These are phyloP conservation scores for Elsinoe australis DNA, from an alignment of 2,329 filamentous ascomycete genomes.

Conservation along the genomic window DNA sequence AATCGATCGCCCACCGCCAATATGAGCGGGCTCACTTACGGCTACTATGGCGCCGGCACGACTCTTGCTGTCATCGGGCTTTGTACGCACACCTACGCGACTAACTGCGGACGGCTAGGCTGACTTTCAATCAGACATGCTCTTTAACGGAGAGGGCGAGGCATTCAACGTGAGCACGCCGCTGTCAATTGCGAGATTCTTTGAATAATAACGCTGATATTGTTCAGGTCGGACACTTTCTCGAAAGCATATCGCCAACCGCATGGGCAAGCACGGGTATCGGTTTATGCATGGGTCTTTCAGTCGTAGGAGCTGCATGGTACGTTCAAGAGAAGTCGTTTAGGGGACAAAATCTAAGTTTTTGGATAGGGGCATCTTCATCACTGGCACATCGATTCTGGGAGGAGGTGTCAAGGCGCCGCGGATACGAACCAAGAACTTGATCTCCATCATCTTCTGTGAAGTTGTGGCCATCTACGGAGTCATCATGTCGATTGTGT, in stretches of 20 bases:
- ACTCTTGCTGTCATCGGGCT: constrained; percentile 33
- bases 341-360: too few relatives aligned
- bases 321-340: constrained; percentile 41
- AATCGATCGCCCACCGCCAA: neutral
- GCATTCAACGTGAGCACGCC: constrained; percentile 80
- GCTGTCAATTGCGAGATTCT: constrained; percentile 24
- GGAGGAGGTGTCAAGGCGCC: constrained; percentile 95
- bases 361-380: constrained; percentile 97
- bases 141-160: constrained; percentile 94
- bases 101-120: constrained; percentile 23
- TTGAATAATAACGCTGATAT: constrained; percentile 1
- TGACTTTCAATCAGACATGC: constrained; percentile 68
- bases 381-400: constrained; percentile 94
- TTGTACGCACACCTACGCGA: constrained; percentile 27
- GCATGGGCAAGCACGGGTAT: constrained; percentile 90
- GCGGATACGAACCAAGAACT: constrained; percentile 96
- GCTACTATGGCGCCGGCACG: constrained; percentile 30
- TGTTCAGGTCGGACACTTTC: constrained; percentile 74
- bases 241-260: constrained; percentile 89
- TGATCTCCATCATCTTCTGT: constrained; percentile 99
- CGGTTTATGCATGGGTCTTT: constrained; percentile 87
- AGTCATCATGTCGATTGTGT: constrained; percentile 99
- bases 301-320: constrained; percentile 96
- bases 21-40: constrained; percentile 32
- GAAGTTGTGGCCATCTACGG: constrained; percentile 99